Evolutionary conservation across 2,329 filamentous ascomycete genomes (phyloP).

Genomic region (Aspergillus sp.): DNA sequence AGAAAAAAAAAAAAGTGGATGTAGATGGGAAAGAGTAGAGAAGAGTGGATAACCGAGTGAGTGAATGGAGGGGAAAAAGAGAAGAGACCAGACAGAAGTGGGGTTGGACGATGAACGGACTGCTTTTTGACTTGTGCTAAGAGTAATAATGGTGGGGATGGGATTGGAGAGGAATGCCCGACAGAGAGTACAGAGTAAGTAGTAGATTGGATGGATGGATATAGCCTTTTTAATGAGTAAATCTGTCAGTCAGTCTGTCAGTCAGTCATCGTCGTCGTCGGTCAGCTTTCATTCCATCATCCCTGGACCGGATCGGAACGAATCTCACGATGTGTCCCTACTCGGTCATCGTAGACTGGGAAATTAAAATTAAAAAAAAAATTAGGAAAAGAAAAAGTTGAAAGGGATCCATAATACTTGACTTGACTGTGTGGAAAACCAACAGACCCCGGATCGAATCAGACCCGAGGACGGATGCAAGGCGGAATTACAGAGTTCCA

Average conservation of each 20-base stretch:
- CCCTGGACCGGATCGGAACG: background rate
- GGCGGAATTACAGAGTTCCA: background rate
- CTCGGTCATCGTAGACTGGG: background rate
- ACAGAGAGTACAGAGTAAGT: background rate
- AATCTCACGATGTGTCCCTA: background rate
- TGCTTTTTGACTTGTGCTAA: no score
- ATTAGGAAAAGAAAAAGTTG: background rate
- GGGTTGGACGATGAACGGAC: background rate
- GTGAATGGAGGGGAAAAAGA: background rate
- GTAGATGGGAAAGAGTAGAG: slow-evolving; percentile 14
- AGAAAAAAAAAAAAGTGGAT: slow-evolving; percentile 20
- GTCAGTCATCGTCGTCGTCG: background rate
- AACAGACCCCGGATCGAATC: slow-evolving; percentile 6
- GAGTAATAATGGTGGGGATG: background rate
- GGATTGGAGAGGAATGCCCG: background rate
- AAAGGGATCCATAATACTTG: no score
- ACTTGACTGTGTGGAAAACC: background rate
- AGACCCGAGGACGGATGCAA: slow-evolving; percentile 18
- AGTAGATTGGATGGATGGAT: background rate
- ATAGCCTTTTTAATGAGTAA: background rate
- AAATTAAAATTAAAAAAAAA: background rate
- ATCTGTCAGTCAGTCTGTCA: background rate
- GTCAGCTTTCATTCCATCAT: background rate
- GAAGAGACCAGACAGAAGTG: background rate
- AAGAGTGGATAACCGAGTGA: background rate